phyloP scores from a whole-genome alignment of 2,329 filamentous ascomycete genomes.

The Hymenoscyphus infarciens region DNA sequence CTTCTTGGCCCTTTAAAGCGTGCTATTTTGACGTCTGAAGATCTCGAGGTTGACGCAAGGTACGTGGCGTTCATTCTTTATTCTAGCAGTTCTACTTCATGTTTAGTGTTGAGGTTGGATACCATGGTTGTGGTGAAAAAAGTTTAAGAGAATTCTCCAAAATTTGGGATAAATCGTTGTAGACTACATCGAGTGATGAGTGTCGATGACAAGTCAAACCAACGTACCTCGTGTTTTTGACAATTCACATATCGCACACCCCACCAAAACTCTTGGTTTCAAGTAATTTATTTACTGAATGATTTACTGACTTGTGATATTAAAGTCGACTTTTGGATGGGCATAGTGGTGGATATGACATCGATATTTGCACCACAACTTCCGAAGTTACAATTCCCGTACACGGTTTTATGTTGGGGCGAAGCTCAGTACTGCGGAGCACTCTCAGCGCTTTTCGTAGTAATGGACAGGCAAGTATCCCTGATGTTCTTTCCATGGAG shows the following conservation, averaged over 20 bases:
- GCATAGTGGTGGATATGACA: conserved; percentile 38
- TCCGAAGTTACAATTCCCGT: conserved; percentile 73
- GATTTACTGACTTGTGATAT: not conserved
- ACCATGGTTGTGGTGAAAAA: not conserved
- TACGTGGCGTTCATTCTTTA: conserved; percentile 1
- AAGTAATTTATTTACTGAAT: not conserved
- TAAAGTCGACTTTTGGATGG: conserved; percentile 43
- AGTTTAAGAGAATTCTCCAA: not conserved
- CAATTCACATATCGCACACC: not conserved
- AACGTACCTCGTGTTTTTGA: not conserved
- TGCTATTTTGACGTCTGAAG: conserved; percentile 57
- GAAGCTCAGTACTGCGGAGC: conserved; percentile 66
- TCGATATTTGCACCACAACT: conserved; percentile 51
- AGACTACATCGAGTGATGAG: not conserved
- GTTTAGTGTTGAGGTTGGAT: not conserved
- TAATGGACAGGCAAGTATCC: conserved; percentile 50
- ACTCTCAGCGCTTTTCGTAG: conserved; percentile 57
- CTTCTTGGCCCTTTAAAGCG: conserved; percentile 49
- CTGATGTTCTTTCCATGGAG: conserved; percentile 58
- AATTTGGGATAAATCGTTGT: not conserved
- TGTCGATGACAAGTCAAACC: not conserved
- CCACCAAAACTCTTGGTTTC: not conserved
- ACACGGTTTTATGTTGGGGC: conserved; percentile 75
- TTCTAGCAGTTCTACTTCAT: not conserved
- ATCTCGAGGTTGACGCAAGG: conserved; percentile 61